Base-by-base conservation (phyloP, 495 filamentous ascomycete species). In the Talaromyces adpressus region DNA sequence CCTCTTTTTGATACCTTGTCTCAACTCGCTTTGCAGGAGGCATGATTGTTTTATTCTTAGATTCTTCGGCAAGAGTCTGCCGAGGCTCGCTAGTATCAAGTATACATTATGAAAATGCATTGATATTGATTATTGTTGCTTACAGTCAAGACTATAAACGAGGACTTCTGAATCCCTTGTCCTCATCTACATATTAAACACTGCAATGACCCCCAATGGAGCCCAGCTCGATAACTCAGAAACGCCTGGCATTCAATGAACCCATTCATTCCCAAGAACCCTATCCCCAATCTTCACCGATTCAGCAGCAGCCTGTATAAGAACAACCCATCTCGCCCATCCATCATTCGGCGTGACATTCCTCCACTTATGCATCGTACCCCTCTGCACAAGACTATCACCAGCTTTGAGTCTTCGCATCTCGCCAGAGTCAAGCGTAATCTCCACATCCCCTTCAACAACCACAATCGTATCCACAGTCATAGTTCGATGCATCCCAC, bases 401-500 rank as follows among this genome's bases (percentile, higher is more conserved):
- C 89, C 89, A 6, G 79, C 69, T 68, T 78, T 73, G 81, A 92
- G 72, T 3, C 71, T 63, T 59, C 75, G 70, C 58, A 65, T 71
- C 70, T 85, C 85, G 0, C 87, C 89, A 25, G 74, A 73, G 66
- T 91, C 89, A 8, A 92, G 71, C 6, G 82, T 65, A 69, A 87
- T 72, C 61, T 90, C 84, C 1, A 91, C 65, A 60, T 78, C 70
- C 2, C 88, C 88, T 68, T 90, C 86, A 6, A 91, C 57, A 32
- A 91, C 80, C 62, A 89, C 80, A 7, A 85, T 85, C 61, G 87
- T 90, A 64, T 90, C 88, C 0, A 91, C 67, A 0, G 76, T 81
- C 65, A 84, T 76, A 3, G 88, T 89, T 0, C 87, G 77, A 66
- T 57, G 54, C 54, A 41, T 41, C 36, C 36, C 36, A 11, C 36